Conservation (phyloP, 2,329 filamentous ascomycete genomes). For the Fusarium veterinarium region DNA sequence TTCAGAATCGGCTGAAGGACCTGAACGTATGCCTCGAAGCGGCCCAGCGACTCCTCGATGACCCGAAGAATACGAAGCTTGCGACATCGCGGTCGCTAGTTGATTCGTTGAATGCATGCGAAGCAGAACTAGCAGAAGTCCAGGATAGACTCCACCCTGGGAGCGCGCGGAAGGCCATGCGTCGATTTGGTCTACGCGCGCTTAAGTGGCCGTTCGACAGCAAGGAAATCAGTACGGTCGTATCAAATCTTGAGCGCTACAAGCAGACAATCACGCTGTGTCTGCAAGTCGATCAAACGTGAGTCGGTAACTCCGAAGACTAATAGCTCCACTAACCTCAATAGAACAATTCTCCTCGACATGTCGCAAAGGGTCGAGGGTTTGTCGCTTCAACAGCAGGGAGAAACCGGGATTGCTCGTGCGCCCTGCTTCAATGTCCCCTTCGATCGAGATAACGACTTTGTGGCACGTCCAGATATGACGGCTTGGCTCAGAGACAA, state of each 20-base stretch:
- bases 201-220: background rate
- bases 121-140: accelerated
- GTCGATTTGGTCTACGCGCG: background rate
- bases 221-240: background rate
- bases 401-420: accelerated
- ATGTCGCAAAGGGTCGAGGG: background rate
- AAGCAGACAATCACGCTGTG: background rate
- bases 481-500: slow-evolving; percentile 37
- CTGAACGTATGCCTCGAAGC: background rate
- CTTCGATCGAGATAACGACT: slow-evolving; percentile 48
- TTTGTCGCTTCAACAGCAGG: background rate
- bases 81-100: background rate
- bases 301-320: accelerated
- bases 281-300: background rate
- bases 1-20: accelerated
- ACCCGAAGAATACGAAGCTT: accelerated
- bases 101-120: background rate
- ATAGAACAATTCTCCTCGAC: background rate
- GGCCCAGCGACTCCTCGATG: background rate
- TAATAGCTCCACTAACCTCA: accelerated
- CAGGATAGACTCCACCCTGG: background rate
- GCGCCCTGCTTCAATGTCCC: slow-evolving; percentile 27
- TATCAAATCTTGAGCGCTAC: background rate
- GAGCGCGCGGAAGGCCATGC: background rate
- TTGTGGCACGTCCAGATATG: slow-evolving; percentile 46